Base-by-base conservation (phyloP, 2,329 filamentous ascomycete genomes). In the Diaporthe sp. region DNA sequence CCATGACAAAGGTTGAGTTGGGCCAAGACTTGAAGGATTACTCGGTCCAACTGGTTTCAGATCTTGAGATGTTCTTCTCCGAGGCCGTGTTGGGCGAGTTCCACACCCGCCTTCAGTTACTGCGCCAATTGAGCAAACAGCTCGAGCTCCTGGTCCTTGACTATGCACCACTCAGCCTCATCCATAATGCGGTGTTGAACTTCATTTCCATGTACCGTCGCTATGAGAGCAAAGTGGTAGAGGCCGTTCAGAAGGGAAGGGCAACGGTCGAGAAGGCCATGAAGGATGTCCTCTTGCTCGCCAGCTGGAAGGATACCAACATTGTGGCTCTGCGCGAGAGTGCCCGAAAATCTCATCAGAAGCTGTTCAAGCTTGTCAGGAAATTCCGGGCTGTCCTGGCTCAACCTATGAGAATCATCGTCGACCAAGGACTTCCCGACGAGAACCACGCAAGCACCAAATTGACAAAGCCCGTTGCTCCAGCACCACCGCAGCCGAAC, bases 261-360 rank as follows among this genome's bases (percentile, higher is more conserved):
- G 86, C 88, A 9, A 88, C 90, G 0, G 88, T 98, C n/a, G 96
- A 98, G 83, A 98, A 95, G 84, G 92, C 95, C 75, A 95, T 98
- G 89, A 96, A 94, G 82, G 94, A 98, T 79, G 92, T 98, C n/a
- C 90, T 99, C 22, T 91, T 98, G 71, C 87, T 99, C 79, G 95
- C 96, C 10, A 98, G 95, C 83, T 99, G 97, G 97, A 98, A 98
- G 83, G 97, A 99, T 79, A 98, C 95, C 31, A 99, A 98, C 80
- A 97, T 99, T 77, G 93, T 93, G 65, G 94, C 95, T 1, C 87
- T 99, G 22, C 91, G 93, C 78, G 95, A 98, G 81, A 98, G 96
- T 83, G 95, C 97, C 1, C 93, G 94, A 80, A 93, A 93, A 76
- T 98, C 96, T 28, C 97, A 99, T 82, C 92, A 94, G 80, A 98